These are phyloP conservation scores for Mortierella hygrophila DNA, from an alignment of 192 early-diverging fungal genomes.

Conservation along the genomic window DNA sequence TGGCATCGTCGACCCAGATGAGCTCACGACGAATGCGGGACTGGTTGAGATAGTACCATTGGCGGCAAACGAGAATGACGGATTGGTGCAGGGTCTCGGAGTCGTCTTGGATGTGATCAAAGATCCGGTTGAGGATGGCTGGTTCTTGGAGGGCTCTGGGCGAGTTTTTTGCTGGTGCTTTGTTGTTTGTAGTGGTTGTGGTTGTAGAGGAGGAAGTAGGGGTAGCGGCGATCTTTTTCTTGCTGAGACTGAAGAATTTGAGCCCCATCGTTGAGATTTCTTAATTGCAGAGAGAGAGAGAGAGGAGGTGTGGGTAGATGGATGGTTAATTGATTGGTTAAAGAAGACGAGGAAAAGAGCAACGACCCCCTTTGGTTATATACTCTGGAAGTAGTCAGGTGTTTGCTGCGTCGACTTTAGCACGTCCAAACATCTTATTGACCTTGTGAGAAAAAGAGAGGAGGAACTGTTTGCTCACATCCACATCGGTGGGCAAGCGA, in stretches of 20 bases:
- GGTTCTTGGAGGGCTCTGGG: neutral
- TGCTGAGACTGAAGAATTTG: neutral
- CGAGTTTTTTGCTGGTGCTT: neutral
- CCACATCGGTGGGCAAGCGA: neutral
- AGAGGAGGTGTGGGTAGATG: neutral
- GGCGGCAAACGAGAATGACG: neutral
- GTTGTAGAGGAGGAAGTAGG: neutral
- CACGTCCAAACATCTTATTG: too few relatives aligned
- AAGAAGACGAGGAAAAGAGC: neutral
- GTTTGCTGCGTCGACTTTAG: too few relatives aligned
- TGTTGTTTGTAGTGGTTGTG: neutral
- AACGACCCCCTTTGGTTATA: neutral
- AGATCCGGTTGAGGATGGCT: neutral
- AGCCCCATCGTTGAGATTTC: neutral
- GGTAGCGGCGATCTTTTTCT: neutral
- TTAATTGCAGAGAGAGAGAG: neutral
- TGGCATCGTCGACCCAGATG: neutral
- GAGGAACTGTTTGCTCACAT: neutral
- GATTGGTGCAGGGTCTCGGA: neutral
- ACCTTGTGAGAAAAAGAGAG: neutral
- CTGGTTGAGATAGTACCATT: conserved; percentile 1
- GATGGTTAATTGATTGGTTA: neutral
- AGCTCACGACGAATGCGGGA: neutral
- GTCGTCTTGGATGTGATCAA: neutral
- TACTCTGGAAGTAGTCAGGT: too few relatives aligned